phyloP scores from a whole-genome alignment of 768 basidiomycete species.

The Russula sp. region DNA sequence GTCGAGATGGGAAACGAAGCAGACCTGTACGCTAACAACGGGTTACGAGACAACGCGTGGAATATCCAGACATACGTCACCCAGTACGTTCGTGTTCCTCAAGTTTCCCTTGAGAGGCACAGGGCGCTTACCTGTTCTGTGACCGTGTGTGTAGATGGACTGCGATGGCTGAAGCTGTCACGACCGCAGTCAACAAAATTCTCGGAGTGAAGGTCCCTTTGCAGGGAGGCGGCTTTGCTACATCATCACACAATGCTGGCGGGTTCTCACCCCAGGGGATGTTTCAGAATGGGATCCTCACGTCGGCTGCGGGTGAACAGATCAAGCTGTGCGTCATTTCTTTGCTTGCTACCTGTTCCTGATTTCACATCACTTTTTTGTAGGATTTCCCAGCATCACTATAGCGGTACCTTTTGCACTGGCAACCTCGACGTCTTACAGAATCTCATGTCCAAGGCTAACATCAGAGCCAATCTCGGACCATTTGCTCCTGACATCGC shows the following conservation, averaged over 20 bases:
- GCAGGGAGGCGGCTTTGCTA: conserved; percentile 46
- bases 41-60: conserved; percentile 36
- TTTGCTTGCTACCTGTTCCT: conserved; percentile 9
- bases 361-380: background rate
- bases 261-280: conserved; percentile 53
- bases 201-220: conserved; percentile 37
- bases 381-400: conserved; percentile 48
- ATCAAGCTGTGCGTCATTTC: conserved; percentile 41
- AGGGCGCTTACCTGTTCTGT: background rate
- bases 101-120: no score
- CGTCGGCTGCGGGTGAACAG: conserved; percentile 37
- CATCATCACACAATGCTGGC: conserved; percentile 38
- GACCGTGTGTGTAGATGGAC: conserved; percentile 43
- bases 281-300: conserved; percentile 42
- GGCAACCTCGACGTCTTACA: conserved; percentile 50
- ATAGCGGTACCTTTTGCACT: conserved; percentile 57
- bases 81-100: conserved; percentile 36
- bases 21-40: conserved; percentile 47
- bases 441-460: conserved; percentile 63
- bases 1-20: conserved; percentile 61
- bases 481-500: conserved; percentile 47
- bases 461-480: conserved; percentile 46
- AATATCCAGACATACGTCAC: conserved; percentile 41
- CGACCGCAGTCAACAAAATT: conserved; percentile 36
- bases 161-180: conserved; percentile 44